Base-by-base conservation (phyloP, 768 basidiomycete genomes). In the Boletus insuetus region DNA sequence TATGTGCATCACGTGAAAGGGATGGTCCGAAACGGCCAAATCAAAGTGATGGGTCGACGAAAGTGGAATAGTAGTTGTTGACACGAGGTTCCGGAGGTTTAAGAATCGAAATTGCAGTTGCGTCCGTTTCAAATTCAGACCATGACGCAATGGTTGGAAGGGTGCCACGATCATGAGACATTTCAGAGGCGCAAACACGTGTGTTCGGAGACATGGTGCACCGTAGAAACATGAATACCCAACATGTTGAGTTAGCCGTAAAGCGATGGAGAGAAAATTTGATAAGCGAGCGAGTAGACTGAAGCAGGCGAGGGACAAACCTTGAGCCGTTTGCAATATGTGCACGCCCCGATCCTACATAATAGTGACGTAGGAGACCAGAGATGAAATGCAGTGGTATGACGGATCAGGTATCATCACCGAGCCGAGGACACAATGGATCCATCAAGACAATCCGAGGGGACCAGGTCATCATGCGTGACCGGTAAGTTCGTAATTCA, bases 281-380 rank as follows among this genome's bases (percentile, higher is more conserved):
- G 56, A 51, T 72, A 57, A 73, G 66, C 56, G 49, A 64, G 22
- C 49, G 12, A 44, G 43, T 22, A 41, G 26, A 14, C 22, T n/a
- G 6, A 7, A 48, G 19, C 20, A 61, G 46, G 49, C 26, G 49
- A 50, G 46, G 54, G 32, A 74, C 83, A 54, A 72, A 87, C 89
- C 86, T 93, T 93, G 64, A 92, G 83, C 66, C 85, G 87, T 71
- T 91, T 93, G 80, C 91, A 93, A 65, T 92, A 84, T 4, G 81
- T 87, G 71, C 91, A 93, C 41, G 91, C 91, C 54, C 91, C 89
- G 58, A 86, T 84, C 41, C 89, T 92, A 69, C 41, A 60, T 29
- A 37, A 26, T 41, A 47, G 43, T 55, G 34, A 49, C 51, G 39
- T 51, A n/a, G 39, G 42, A 61, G 29, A 10, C 31, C 24, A 49